Percentiles rank a stretch among this genome's conserved stretches.
Conservation (phyloP, 2,329 filamentous ascomycete genomes). For the Trematosphaeria pertusa region DNA sequence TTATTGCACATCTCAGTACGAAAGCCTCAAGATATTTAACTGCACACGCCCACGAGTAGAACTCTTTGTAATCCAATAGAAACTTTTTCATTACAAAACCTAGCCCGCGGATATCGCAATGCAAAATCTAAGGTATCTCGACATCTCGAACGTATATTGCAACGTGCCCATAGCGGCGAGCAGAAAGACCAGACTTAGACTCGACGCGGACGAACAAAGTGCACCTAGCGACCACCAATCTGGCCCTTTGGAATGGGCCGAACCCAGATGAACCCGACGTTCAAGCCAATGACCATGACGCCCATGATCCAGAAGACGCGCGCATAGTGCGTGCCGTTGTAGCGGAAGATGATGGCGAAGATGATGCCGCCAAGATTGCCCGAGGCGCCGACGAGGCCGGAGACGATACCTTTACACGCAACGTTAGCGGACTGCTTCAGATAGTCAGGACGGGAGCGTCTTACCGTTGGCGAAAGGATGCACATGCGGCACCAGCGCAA, state of each 20-base stretch:
- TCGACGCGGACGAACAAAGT: no score
- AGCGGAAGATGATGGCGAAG: constrained; percentile 84
- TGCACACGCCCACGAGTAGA: no score
- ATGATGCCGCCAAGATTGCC: constrained; percentile 87
- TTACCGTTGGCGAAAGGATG: constrained; percentile 81
- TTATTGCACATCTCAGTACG: no score
- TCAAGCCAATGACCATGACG: constrained; percentile 73
- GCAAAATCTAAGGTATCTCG: constrained; percentile 1
- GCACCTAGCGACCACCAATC: constrained; percentile 52
- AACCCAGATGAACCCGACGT: constrained; percentile 71
- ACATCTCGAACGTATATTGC: no score
- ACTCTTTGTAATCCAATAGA: no score
- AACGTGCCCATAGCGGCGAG: no score
- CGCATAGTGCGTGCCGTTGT: constrained; percentile 71
- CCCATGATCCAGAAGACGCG: constrained; percentile 84
- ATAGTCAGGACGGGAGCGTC: constrained; percentile 15
- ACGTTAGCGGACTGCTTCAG: constrained; percentile 21
- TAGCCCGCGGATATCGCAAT: no score
- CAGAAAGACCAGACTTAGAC: no score
- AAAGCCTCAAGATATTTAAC: no score
- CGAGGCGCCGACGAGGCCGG: constrained; percentile 77
- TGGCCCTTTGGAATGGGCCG: constrained; percentile 63
- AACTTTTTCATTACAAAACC: no score
- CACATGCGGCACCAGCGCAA: constrained; percentile 85
- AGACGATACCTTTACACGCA: constrained; percentile 61